A percentile compares a stretch with the other conserved stretches of the same genome.
Conservation (phyloP, 108 stramenopile species). For the Epipyxis sp. region DNA sequence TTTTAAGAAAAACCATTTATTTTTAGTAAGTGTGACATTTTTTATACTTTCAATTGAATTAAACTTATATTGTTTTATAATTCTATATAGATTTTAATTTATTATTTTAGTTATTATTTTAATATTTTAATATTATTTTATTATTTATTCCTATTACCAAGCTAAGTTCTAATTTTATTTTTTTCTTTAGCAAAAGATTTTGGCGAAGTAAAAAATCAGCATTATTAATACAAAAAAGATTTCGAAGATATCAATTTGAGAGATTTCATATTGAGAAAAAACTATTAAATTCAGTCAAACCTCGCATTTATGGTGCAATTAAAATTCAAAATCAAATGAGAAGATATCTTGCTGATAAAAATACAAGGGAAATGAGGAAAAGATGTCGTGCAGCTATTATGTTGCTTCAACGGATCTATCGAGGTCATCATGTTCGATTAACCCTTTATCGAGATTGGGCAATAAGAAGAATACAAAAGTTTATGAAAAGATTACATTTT, state of each 20-base stretch:
- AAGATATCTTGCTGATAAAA: background rate
- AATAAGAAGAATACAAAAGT: background rate
- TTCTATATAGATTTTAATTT: too few species aligned
- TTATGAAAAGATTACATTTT: slow-evolving; percentile 1
- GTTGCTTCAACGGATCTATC: slow-evolving; percentile 9
- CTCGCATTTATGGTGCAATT: background rate
- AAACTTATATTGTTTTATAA: too few species aligned
- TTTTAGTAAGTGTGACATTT: too few species aligned
- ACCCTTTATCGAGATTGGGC: background rate
- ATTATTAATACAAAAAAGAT: background rate
- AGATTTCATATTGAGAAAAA: background rate
- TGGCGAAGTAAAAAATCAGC: slow-evolving; percentile 1
- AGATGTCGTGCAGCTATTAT: background rate
- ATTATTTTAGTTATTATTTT: too few species aligned
- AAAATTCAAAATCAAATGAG: slow-evolving; percentile 13
- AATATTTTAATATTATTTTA: too few species aligned
- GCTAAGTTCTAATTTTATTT: too few species aligned
- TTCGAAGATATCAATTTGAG: background rate
- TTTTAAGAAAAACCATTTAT: too few species aligned
- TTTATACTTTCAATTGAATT: too few species aligned
- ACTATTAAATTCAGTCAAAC: background rate
- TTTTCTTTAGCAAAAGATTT: too few species aligned
- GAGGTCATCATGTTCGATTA: background rate
- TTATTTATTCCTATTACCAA: too few species aligned
- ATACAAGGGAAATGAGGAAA: background rate